Conservation (phyloP, 345 rosid genomes). For the Nephelium lappaceum region DNA sequence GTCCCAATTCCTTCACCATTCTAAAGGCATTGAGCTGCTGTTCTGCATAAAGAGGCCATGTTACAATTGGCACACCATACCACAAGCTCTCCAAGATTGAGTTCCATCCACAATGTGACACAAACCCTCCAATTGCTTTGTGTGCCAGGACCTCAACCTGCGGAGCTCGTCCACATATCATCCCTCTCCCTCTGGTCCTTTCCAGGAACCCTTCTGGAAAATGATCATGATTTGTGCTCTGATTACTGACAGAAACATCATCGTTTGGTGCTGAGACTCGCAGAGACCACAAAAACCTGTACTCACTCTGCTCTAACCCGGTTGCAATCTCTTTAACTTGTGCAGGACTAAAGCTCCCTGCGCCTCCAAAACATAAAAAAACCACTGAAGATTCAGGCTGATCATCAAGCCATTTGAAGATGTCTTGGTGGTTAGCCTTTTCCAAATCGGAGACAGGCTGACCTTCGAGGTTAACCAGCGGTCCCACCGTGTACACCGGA, state of each 20-base stretch:
- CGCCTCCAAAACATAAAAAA: constrained; percentile 58
- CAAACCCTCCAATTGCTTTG: constrained; percentile 39
- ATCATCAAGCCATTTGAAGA: constrained; percentile 53
- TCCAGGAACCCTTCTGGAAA: constrained; percentile 41
- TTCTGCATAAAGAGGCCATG: constrained; percentile 57
- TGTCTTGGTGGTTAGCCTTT: constrained; percentile 14
- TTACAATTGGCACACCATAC: constrained; percentile 45
- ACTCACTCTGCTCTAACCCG: constrained; percentile 44
- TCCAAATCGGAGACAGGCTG: constrained; percentile 25
- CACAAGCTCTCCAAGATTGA: constrained; percentile 51
- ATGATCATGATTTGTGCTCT: constrained; percentile 9
- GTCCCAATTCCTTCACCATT: constrained; percentile 47
- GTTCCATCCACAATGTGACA: constrained; percentile 64
- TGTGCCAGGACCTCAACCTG: constrained; percentile 44
- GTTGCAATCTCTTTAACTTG: constrained; percentile 51
- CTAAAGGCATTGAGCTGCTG: constrained; percentile 57
- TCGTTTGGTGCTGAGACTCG: constrained; percentile 16
- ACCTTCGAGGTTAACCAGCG: constrained; percentile 37
- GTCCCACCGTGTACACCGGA: constrained; percentile 48
- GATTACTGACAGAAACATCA: neutral
- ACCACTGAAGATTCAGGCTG: constrained; percentile 49
- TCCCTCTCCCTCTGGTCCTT: constrained; percentile 28
- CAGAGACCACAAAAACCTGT: constrained; percentile 37
- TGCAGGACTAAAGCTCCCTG: constrained; percentile 30
- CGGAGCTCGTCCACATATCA: constrained; percentile 44